Conservation (phyloP, 1,284 basidiomycete species). For the Rhodotorula sp. region DNA sequence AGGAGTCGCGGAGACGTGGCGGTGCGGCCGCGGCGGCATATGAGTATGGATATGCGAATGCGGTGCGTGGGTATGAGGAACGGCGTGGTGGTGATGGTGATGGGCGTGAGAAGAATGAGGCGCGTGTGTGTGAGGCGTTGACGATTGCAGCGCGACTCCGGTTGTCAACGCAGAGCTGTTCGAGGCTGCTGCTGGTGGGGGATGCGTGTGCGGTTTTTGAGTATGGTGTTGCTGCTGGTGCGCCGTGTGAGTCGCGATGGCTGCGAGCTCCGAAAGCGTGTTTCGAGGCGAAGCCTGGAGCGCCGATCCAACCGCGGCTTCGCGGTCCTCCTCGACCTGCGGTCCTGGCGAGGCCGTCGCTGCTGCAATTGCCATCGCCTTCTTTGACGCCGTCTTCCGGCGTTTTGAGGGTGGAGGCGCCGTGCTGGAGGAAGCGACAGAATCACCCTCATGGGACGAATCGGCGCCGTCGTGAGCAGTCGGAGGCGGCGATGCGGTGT, state of each 20-base stretch:
- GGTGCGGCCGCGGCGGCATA: slow-evolving; percentile 3
- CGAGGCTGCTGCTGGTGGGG: background rate
- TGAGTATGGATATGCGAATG: background rate
- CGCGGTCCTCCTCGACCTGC: background rate
- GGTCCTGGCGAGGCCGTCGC: slow-evolving; percentile 17
- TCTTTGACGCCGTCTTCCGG: slow-evolving; percentile 21
- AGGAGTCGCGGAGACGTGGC: slow-evolving; percentile 16
- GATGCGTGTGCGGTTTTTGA: background rate
- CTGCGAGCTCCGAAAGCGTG: slow-evolving; percentile 36
- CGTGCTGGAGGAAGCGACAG: background rate
- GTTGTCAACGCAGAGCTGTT: background rate
- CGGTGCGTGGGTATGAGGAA: background rate
- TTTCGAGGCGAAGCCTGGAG: slow-evolving; percentile 21
- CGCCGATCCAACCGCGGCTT: background rate
- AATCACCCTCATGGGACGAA: slow-evolving; percentile 14
- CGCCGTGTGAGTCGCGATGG: slow-evolving; percentile 29
- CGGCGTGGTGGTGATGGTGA: slow-evolving; percentile 15
- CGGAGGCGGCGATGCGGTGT: slow-evolving; percentile 11
- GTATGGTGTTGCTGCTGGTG: slow-evolving; percentile 1
- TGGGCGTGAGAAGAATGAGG: slow-evolving; percentile 11
- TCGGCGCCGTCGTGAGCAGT: background rate
- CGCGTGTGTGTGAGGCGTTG: background rate
- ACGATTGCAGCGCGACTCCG: background rate
- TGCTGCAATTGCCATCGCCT: slow-evolving; percentile 13
- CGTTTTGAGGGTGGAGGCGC: slow-evolving; percentile 25